phyloP scores from a whole-genome alignment of 2,329 filamentous ascomycete genomes.

The Chaetomiaceae sp. region DNA sequence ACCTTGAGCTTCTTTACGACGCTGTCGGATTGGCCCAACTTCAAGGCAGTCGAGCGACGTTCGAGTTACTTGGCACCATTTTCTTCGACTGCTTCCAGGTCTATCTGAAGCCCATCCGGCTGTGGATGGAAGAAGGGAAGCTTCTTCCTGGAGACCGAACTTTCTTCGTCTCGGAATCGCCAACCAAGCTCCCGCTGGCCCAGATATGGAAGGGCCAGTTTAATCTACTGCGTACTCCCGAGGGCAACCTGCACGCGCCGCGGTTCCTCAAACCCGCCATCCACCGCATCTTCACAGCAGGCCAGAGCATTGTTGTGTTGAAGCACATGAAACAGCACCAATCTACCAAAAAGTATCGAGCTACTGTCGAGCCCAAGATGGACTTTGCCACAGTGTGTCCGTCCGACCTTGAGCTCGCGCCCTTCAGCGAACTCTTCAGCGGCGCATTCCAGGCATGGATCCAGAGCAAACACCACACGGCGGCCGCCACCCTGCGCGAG shows the following conservation, averaged over 20 bases:
- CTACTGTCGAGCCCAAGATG: constrained; percentile 39
- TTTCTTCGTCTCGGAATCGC: constrained; percentile 68
- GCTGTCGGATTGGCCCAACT: constrained; percentile 65
- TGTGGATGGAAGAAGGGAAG: constrained; percentile 80
- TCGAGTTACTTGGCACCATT: constrained; percentile 58
- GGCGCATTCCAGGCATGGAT: constrained; percentile 72
- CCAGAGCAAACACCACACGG: constrained; percentile 64
- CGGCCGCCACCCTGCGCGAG: constrained; percentile 60
- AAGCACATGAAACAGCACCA: constrained; percentile 59
- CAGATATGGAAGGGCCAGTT: constrained; percentile 76
- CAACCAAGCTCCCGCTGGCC: constrained; percentile 52
- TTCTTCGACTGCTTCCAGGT: constrained; percentile 79
- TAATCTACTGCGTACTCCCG: constrained; percentile 55
- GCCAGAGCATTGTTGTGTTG: constrained; percentile 84
- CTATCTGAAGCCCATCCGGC: constrained; percentile 72
- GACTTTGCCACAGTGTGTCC: constrained; percentile 54
- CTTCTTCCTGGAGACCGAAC: constrained; percentile 60
- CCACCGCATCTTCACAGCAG: constrained; percentile 73
- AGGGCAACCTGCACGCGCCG: constrained; percentile 63
- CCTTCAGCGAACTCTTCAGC: constrained; percentile 72
- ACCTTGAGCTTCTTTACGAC: constrained; percentile 73
- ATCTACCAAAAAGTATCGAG: constrained; percentile 30
- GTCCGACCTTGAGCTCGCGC: constrained; percentile 45
- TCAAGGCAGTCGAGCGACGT: constrained; percentile 57
- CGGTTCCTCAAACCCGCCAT: constrained; percentile 67